These are phyloP conservation scores for Jacaranda copaia DNA, from an alignment of 257 asterid species.

Conservation along the genomic window DNA sequence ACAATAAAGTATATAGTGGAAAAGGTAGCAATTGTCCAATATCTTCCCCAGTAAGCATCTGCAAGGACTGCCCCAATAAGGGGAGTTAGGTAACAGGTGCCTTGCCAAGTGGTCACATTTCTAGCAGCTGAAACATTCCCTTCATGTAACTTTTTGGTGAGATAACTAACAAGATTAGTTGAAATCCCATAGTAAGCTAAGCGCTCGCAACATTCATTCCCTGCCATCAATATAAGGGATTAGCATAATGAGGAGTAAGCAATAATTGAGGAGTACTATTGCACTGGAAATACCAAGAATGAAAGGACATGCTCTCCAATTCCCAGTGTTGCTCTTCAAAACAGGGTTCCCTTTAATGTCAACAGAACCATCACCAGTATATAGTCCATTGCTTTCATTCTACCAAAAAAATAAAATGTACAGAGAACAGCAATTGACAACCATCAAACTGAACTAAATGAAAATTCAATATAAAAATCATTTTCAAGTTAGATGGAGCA, in stretches of 20 bases:
- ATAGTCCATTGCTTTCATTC: constrained; percentile 56
- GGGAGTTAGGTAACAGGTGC: constrained; percentile 95
- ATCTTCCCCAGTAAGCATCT: constrained; percentile 98
- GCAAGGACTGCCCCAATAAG: constrained; percentile 95
- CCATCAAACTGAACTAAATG: not conserved
- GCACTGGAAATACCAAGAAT: constrained; percentile 66
- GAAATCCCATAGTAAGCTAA: constrained; percentile 97
- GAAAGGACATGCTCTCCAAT: constrained; percentile 97
- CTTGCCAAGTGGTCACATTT: constrained; percentile 97
- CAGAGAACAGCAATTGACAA: not conserved
- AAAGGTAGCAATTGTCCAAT: constrained; percentile 98
- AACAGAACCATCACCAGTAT: constrained; percentile 96
- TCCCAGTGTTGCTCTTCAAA: constrained; percentile 87
- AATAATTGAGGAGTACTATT: not conserved
- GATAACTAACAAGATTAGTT: constrained; percentile 90
- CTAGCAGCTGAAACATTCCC: constrained; percentile 98
- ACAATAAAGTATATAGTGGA: constrained; percentile 90
- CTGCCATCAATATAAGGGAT: constrained; percentile 53
- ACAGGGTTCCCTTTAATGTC: constrained; percentile 91
- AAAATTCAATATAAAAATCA: constrained; percentile 10
- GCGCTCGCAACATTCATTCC: constrained; percentile 97
- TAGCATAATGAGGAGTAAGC: constrained; percentile 26
- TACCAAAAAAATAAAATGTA: constrained; percentile 32
- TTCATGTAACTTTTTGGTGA: constrained; percentile 77
- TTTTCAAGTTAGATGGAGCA: not conserved